Evolutionary conservation across 1,139 yeast species (phyloP).

Genomic region (Yamadazyma oceani): DNA sequence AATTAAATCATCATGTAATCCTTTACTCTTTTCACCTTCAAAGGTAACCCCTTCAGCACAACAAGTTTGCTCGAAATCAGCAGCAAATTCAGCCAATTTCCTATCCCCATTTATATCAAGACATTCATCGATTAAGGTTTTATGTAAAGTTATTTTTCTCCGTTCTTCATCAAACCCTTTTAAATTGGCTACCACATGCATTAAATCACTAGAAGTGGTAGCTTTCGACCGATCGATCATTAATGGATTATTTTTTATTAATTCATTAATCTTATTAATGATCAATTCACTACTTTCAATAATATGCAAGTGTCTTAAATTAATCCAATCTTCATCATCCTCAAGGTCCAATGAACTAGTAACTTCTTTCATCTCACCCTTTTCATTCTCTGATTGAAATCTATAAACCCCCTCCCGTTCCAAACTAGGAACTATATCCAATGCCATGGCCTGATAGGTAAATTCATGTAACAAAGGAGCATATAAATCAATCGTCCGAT

Average conservation of each 20-base stretch:
- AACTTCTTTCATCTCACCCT: constrained; percentile 49
- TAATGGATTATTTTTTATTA: constrained; percentile 71
- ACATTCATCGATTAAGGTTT: constrained; percentile 59
- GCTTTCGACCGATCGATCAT: constrained; percentile 65
- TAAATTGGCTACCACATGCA: constrained; percentile 66
- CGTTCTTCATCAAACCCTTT: constrained; percentile 70
- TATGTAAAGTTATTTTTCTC: constrained; percentile 58
- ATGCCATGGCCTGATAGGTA: constrained; percentile 91
- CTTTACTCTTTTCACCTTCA: constrained; percentile 66
- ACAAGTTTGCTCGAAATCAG: constrained; percentile 74
- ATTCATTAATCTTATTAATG: constrained; percentile 60
- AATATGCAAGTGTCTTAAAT: constrained; percentile 73
- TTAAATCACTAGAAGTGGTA: constrained; percentile 57
- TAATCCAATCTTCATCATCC: constrained; percentile 73
- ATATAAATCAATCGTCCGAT: constrained; percentile 78
- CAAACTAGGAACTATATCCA: constrained; percentile 60
- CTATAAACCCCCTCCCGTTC: constrained; percentile 56
- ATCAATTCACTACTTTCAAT: constrained; percentile 71
- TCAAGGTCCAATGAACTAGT: constrained; percentile 53
- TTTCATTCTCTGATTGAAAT: constrained; percentile 62
- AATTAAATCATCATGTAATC: constrained; percentile 67
- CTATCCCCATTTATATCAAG: constrained; percentile 51
- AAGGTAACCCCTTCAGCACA: constrained; percentile 71
- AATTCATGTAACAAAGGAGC: constrained; percentile 90
- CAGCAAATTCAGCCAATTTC: constrained; percentile 58